Conservation (phyloP, 768 basidiomycete genomes). For the Brasilioporus rufonigricans region DNA sequence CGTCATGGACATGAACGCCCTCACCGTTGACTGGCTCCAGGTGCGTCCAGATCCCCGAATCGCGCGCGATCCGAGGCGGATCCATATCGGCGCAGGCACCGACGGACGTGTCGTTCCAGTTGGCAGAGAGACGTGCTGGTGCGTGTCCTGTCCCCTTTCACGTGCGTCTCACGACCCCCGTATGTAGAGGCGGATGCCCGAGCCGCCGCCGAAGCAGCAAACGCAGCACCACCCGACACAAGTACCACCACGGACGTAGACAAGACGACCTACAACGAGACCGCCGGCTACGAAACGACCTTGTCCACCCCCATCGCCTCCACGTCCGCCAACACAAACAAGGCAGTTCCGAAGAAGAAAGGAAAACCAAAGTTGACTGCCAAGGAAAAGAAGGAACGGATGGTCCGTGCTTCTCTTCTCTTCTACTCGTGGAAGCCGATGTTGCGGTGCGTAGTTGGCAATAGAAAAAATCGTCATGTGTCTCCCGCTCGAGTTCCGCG, state of each 20-base stretch:
- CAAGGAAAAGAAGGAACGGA: slow-evolving; percentile 83
- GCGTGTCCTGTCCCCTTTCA: slow-evolving; percentile 5
- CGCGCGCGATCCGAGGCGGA: neutral
- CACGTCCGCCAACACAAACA: slow-evolving; percentile 41
- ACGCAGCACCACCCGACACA: slow-evolving; percentile 33
- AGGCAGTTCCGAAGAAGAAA: slow-evolving; percentile 46
- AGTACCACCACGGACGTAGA: slow-evolving; percentile 25
- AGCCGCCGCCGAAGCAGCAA: slow-evolving; percentile 37
- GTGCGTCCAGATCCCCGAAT: slow-evolving; percentile 33
- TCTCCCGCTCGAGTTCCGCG: slow-evolving; percentile 88
- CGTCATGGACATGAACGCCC: slow-evolving; percentile 90
- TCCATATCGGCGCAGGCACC: slow-evolving; percentile 46
- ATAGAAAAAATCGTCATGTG: slow-evolving; percentile 71
- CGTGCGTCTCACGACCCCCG: neutral
- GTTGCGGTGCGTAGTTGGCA: slow-evolving; percentile 40
- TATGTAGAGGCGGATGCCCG: slow-evolving; percentile 56
- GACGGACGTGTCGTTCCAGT: slow-evolving; percentile 52
- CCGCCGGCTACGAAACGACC: slow-evolving; percentile 35
- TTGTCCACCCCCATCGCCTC: slow-evolving; percentile 27
- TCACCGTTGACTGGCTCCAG: slow-evolving; percentile 93
- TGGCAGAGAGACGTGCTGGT: slow-evolving; percentile 65
- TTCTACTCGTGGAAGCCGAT: neutral
- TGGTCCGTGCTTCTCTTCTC: slow-evolving; percentile 40
- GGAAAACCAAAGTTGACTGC: slow-evolving; percentile 66
- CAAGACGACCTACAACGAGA: slow-evolving; percentile 30